These are phyloP conservation scores for Claviceps monticola DNA, from an alignment of 2,329 filamentous ascomycete species.

Conservation along the genomic window DNA sequence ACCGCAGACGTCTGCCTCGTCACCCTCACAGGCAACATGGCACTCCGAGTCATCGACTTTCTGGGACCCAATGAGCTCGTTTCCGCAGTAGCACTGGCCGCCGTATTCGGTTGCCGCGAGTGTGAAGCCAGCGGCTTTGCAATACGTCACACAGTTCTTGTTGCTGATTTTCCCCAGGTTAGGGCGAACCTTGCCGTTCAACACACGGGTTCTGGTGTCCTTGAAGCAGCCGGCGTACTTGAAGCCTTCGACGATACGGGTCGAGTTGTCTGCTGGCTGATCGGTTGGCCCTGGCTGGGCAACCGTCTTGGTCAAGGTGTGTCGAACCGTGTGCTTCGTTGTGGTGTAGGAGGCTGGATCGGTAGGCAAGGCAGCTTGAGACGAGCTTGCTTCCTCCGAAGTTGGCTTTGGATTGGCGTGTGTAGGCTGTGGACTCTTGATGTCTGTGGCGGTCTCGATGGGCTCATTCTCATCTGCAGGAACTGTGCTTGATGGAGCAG, in stretches of 20 bases:
- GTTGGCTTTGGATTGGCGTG: not conserved
- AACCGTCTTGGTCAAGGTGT: slow-evolving; percentile 32
- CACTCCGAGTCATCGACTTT: slow-evolving; percentile 32
- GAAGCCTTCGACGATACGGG: slow-evolving; percentile 15
- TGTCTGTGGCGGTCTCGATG: not conserved
- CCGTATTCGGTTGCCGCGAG: slow-evolving; percentile 38
- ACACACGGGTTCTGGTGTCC: slow-evolving; percentile 21
- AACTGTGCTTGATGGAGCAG: slow-evolving; percentile 2
- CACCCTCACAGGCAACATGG: slow-evolving; percentile 31
- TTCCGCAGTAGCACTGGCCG: slow-evolving; percentile 40
- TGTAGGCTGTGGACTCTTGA: slow-evolving; percentile 1
- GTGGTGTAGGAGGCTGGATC: slow-evolving; percentile 13
- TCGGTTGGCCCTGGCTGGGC: slow-evolving; percentile 8
- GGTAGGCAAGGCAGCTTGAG: slow-evolving; percentile 3
- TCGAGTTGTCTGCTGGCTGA: slow-evolving; percentile 7
- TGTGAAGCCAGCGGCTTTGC: slow-evolving; percentile 25
- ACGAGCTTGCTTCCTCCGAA: no score
- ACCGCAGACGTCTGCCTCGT: slow-evolving; percentile 34
- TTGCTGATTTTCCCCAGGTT: slow-evolving; percentile 28
- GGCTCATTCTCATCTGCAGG: not conserved
- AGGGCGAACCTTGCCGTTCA: slow-evolving; percentile 25
- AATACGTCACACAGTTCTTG: slow-evolving; percentile 35
- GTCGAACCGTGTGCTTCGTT: slow-evolving; percentile 25
- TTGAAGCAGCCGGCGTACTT: slow-evolving; percentile 31
- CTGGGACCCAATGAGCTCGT: slow-evolving; percentile 19